A percentile compares a stretch with the other conserved stretches of the same genome.
phyloP scores from a whole-genome alignment of 805 yeast species.

The Candida tallmaniae region DNA sequence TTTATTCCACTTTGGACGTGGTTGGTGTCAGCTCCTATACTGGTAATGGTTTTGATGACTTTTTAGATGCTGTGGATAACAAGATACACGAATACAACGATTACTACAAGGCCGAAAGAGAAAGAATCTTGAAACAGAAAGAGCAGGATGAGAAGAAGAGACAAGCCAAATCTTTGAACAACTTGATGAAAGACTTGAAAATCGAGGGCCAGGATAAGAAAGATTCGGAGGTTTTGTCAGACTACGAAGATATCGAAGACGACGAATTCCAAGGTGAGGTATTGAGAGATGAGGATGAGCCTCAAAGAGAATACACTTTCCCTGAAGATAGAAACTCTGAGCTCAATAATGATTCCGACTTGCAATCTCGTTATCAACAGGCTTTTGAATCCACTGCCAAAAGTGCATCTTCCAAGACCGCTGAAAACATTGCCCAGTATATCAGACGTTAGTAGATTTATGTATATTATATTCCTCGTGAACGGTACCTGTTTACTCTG shows the following conservation, averaged over 20 bases:
- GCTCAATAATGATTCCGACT: conserved; percentile 41
- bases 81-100: conserved; percentile 85
- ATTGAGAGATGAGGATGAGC: conserved; percentile 43
- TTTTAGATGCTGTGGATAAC: conserved; percentile 74
- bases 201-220: conserved; percentile 36
- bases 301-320: conserved; percentile 64
- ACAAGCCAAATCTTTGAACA: conserved; percentile 65
- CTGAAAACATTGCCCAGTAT: conserved; percentile 68
- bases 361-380: conserved; percentile 67
- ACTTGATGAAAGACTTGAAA: conserved; percentile 85
- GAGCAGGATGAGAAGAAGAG: conserved; percentile 68
- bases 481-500: background rate
- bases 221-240: conserved; percentile 43
- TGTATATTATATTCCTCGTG: conserved; percentile 3
- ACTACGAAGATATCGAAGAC: conserved; percentile 44
- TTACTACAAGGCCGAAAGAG: conserved; percentile 82
- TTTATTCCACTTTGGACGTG: conserved; percentile 87
- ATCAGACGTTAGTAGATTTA: conserved; percentile 35
- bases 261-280: conserved; percentile 45
- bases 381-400: conserved; percentile 66
- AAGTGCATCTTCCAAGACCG: conserved; percentile 59
- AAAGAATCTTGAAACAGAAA: conserved; percentile 69
- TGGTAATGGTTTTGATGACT: conserved; percentile 92
- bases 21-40: conserved; percentile 91
- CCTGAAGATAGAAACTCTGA: conserved; percentile 65